A percentile compares a stretch with the other conserved stretches of the same genome.
phyloP scores from a whole-genome alignment of 2,329 filamentous ascomycete species.

The Curvularia sp. region DNA sequence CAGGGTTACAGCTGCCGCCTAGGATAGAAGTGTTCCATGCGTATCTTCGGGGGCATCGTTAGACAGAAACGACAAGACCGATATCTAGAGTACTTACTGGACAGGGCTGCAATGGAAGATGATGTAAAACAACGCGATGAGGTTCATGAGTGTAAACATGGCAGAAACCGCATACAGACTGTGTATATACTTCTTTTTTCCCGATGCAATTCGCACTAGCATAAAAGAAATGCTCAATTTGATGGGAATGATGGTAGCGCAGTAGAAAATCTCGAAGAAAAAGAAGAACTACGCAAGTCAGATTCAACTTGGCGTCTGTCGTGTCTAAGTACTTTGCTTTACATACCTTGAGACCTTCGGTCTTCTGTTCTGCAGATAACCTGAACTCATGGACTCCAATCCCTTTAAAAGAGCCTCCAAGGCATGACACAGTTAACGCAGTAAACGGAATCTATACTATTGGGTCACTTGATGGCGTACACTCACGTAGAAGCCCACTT shows the following conservation, averaged over 20 bases:
- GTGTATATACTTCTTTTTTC: conserved; percentile 9
- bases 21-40: conserved; percentile 16
- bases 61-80: too few relatives aligned
- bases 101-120: conserved; percentile 15
- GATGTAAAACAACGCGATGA: conserved; percentile 17
- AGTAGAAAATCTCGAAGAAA: conserved; percentile 18
- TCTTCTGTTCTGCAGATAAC: too few relatives aligned
- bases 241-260: conserved; percentile 14
- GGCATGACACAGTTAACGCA: conserved; percentile 13
- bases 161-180: conserved; percentile 12
- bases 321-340: too few relatives aligned
- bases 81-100: too few relatives aligned
- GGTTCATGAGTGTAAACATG: conserved; percentile 17
- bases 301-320: neutral
- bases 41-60: too few relatives aligned
- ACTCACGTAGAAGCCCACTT: too few relatives aligned
- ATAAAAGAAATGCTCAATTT: conserved; percentile 20
- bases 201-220: conserved; percentile 15
- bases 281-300: conserved; percentile 19
- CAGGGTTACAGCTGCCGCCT: conserved; percentile 14
- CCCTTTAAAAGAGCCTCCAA: conserved; percentile 15
- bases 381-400: conserved; percentile 14
- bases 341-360: too few relatives aligned
- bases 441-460: conserved; percentile 13
- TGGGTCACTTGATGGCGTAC: too few relatives aligned